These are phyloP conservation scores for Penicillium maclennaniae DNA, from an alignment of 495 filamentous ascomycete species.

Conservation along the genomic window DNA sequence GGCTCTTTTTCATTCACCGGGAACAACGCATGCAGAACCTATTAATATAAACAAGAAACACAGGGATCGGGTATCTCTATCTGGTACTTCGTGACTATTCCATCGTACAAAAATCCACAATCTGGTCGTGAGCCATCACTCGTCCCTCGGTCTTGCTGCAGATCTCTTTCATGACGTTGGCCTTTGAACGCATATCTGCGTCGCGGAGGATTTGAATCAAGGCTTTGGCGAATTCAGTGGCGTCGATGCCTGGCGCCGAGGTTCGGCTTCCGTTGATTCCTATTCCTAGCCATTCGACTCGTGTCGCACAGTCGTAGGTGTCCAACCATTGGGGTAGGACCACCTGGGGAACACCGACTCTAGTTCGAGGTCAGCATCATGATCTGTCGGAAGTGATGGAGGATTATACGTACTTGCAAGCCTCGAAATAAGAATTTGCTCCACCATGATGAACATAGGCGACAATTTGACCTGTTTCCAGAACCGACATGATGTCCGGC, in stretches of 20 bases:
- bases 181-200: slow-evolving; percentile 11
- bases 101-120: slow-evolving; percentile 15
- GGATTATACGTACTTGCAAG: slow-evolving; percentile 40
- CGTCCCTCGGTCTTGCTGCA: slow-evolving; percentile 20
- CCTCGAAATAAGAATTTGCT: slow-evolving; percentile 51
- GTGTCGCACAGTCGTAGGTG: slow-evolving; percentile 46
- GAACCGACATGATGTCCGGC: slow-evolving; percentile 43
- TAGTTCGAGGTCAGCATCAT: slow-evolving; percentile 15
- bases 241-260: slow-evolving; percentile 29
- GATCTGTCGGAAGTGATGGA: no score
- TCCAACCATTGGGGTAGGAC: slow-evolving; percentile 50
- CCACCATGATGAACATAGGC: slow-evolving; percentile 52
- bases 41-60: not conserved
- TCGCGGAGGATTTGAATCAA: slow-evolving; percentile 28
- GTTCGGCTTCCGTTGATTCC: slow-evolving; percentile 44
- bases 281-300: slow-evolving; percentile 46
- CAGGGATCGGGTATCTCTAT: slow-evolving; percentile 4
- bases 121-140: slow-evolving; percentile 20
- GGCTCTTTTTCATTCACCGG: not conserved
- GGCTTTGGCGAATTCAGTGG: slow-evolving; percentile 28
- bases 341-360: slow-evolving; percentile 48
- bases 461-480: slow-evolving; percentile 44
- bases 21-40: not conserved
- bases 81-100: not conserved
- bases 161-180: slow-evolving; percentile 12